Conservation (phyloP, 2,329 filamentous ascomycete species). For the Periconia sp. region DNA sequence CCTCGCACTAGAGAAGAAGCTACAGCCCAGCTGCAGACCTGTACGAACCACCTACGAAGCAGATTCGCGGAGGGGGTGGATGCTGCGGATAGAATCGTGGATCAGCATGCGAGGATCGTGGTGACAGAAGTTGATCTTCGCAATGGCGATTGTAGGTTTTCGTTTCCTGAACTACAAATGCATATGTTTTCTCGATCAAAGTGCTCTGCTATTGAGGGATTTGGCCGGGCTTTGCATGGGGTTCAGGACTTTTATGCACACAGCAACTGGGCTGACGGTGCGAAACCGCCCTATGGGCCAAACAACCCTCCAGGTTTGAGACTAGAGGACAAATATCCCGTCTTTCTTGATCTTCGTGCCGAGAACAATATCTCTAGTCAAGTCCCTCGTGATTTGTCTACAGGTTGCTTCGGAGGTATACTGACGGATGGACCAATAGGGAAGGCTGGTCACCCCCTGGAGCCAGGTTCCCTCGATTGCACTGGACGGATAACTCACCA, state of each 20-base stretch:
- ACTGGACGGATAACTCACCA: conserved; percentile 30
- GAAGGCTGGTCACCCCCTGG: conserved; percentile 28
- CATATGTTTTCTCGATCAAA: conserved; percentile 22
- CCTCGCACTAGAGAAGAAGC: conserved; percentile 26
- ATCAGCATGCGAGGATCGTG: conserved; percentile 18
- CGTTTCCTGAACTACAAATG: conserved; percentile 26
- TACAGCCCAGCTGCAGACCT: conserved; percentile 25
- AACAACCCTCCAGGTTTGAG: conserved; percentile 27
- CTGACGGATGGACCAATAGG: conserved; percentile 29
- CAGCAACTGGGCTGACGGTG: conserved; percentile 27
- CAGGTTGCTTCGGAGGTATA: conserved; percentile 30
- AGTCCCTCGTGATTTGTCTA: conserved; percentile 26
- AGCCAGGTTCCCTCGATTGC: conserved; percentile 31
- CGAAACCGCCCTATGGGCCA: conserved; percentile 19
- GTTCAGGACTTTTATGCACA: conserved; percentile 28
- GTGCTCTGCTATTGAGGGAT: conserved; percentile 25
- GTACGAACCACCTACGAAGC: conserved; percentile 23
- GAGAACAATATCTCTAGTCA: conserved; percentile 29
- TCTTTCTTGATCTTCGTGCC: conserved; percentile 31
- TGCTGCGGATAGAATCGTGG: conserved; percentile 26
- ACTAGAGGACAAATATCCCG: conserved; percentile 14
- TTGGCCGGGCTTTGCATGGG: conserved; percentile 25
- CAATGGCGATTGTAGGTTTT: conserved; percentile 24
- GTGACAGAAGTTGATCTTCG: conserved; percentile 23
- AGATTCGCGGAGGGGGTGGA: conserved; percentile 24